These are phyloP conservation scores for Parietichytrium sp. DNA, from an alignment of 108 stramenopile genomes.

Conservation along the genomic window DNA sequence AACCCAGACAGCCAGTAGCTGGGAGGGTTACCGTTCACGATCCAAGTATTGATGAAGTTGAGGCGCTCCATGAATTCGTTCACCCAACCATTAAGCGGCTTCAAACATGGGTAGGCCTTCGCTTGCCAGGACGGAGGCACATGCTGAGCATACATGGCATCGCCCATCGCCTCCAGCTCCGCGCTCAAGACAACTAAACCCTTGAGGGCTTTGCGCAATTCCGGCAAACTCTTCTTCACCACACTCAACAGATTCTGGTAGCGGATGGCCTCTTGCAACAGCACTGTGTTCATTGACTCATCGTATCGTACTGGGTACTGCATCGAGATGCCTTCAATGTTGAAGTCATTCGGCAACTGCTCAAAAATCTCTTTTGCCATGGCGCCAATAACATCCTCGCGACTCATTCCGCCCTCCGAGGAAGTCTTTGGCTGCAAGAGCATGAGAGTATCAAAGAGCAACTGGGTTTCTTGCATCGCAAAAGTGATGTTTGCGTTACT, in stretches of 20 bases:
- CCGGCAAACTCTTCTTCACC: conserved; percentile 51
- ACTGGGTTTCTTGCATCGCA: conserved; percentile 64
- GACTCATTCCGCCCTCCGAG: conserved; percentile 45
- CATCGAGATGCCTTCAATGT: conserved; percentile 60
- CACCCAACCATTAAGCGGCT: conserved; percentile 65
- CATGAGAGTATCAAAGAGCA: conserved; percentile 59
- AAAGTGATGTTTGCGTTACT: conserved; percentile 69
- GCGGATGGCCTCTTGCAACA: conserved; percentile 68
- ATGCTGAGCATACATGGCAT: conserved; percentile 52
- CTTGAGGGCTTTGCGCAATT: conserved; percentile 62
- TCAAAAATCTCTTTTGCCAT: conserved; percentile 58
- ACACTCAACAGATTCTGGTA: conserved; percentile 57
- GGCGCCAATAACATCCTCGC: conserved; percentile 59
- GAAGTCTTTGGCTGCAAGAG: conserved; percentile 56
- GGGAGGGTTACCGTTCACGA: conserved; percentile 59
- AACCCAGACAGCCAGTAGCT: conserved; percentile 70
- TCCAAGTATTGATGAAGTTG: conserved; percentile 59
- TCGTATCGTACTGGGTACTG: conserved; percentile 64
- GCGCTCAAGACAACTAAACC: conserved; percentile 64
- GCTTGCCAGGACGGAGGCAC: conserved; percentile 61
- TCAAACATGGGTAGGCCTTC: conserved; percentile 63
- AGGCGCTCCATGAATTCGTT: conserved; percentile 58
- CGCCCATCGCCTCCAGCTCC: conserved; percentile 68
- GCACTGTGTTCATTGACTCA: conserved; percentile 69
- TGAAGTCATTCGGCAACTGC: conserved; percentile 49